phyloP scores from a whole-genome alignment of 2,329 filamentous ascomycete genomes.

The Aspergillus sclerotialis region DNA sequence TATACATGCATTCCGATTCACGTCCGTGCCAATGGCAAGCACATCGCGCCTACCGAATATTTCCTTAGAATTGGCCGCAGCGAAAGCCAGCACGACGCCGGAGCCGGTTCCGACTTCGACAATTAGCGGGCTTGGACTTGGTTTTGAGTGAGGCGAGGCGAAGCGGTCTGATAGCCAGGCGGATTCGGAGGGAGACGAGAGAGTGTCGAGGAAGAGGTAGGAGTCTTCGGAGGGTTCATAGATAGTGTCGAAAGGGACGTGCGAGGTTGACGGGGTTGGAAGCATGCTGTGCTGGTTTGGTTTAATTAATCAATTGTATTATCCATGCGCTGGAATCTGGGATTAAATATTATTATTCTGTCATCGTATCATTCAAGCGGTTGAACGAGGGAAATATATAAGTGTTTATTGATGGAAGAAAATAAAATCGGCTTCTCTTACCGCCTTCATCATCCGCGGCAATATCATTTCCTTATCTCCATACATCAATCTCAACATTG shows the following conservation, averaged over 20 bases:
- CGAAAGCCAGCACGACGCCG: conserved; percentile 86
- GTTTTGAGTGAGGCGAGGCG: too few species aligned
- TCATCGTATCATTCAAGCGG: too few species aligned
- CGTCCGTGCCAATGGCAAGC: conserved; percentile 70
- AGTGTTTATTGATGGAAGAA: too few species aligned
- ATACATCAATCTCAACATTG: conserved; percentile 6
- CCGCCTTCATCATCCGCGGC: too few species aligned
- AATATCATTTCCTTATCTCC: too few species aligned
- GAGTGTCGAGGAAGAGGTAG: conserved; percentile 84
- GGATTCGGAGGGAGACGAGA: conserved; percentile 65
- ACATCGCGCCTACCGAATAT: conserved; percentile 69
- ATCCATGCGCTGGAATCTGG: too few species aligned
- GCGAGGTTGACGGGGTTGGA: conserved; percentile 85
- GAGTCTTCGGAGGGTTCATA: conserved; percentile 97
- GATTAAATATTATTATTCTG: too few species aligned
- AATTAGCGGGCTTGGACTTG: conserved; percentile 49
- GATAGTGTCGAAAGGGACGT: conserved; percentile 79
- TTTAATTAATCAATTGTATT: too few species aligned
- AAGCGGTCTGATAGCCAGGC: conserved; percentile 64
- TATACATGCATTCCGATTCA: conserved; percentile 75
- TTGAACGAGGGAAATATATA: neutral
- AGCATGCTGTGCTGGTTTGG: conserved; percentile 56
- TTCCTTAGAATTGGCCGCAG: conserved; percentile 62
- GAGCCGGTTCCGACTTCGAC: conserved; percentile 88
- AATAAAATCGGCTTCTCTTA: too few species aligned